phyloP scores from a whole-genome alignment of 2,329 filamentous ascomycete genomes.

The Penicillium digitatum region DNA sequence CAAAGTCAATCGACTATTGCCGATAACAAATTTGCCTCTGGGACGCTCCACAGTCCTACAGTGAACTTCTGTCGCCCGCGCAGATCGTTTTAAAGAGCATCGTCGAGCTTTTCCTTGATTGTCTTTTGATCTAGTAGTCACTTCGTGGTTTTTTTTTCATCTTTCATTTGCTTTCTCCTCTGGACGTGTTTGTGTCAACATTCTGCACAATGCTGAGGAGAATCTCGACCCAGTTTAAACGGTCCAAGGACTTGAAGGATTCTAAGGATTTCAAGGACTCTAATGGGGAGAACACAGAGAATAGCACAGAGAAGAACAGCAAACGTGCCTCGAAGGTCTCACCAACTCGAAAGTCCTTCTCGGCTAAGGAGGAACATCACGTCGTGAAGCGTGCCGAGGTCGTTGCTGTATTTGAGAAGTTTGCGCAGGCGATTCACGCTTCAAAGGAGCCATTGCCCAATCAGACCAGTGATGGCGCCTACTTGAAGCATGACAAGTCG shows the following conservation, averaged over 20 bases:
- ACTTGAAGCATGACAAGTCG: conserved; percentile 49
- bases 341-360: conserved; percentile 22
- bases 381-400: conserved; percentile 40
- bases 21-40: conserved; percentile 24
- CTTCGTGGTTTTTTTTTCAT: background rate
- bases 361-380: conserved; percentile 27
- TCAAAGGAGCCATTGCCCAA: conserved; percentile 61
- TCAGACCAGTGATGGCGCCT: conserved; percentile 61
- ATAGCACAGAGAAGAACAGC: conserved; percentile 21
- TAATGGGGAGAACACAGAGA: conserved; percentile 34
- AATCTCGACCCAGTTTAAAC: conserved; percentile 41
- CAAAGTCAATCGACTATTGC: conserved; percentile 26
- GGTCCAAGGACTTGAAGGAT: conserved; percentile 27
- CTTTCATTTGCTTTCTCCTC: background rate
- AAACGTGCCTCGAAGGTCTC: conserved; percentile 36
- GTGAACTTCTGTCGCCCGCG: conserved; percentile 17
- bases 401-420: conserved; percentile 42
- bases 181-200: conserved; percentile 6
- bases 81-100: conserved; percentile 23
- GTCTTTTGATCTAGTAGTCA: conserved; percentile 15
- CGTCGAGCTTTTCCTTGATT: conserved; percentile 14
- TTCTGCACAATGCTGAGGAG: conserved; percentile 38
- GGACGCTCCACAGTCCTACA: conserved; percentile 25
- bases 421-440: conserved; percentile 49
- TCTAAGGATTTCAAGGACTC: conserved; percentile 25